Percentiles rank a stretch among this genome's conserved stretches.
Evolutionary conservation across 2,329 filamentous ascomycete genomes (phyloP).

Genomic region (Venturia pyrina): DNA sequence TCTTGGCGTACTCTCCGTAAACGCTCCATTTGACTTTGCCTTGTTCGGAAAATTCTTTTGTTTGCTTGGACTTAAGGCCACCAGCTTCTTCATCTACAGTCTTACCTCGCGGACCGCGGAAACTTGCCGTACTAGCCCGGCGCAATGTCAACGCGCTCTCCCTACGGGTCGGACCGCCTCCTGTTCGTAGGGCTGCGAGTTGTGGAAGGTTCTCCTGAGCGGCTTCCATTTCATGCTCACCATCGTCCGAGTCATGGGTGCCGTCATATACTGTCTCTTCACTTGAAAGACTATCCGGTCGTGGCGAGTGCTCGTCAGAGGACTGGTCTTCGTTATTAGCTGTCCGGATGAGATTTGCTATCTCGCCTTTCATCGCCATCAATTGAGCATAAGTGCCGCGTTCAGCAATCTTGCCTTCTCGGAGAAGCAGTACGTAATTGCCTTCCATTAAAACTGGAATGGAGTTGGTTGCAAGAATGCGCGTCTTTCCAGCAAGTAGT

Average conservation of each 20-base stretch:
- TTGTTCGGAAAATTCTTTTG: slow-evolving; percentile 82
- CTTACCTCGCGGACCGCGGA: slow-evolving; percentile 76
- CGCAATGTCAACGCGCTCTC: slow-evolving; percentile 70
- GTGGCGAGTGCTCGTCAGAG: neutral
- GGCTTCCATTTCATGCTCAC: slow-evolving; percentile 42
- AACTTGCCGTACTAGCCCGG: slow-evolving; percentile 84
- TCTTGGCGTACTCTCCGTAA: slow-evolving; percentile 88
- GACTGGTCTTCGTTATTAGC: slow-evolving; percentile 46
- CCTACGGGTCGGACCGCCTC: slow-evolving; percentile 46
- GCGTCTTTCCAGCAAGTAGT: slow-evolving; percentile 73
- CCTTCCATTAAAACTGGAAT: slow-evolving; percentile 85
- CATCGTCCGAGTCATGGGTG: slow-evolving; percentile 36
- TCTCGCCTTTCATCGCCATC: slow-evolving; percentile 86
- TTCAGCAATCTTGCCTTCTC: slow-evolving; percentile 74
- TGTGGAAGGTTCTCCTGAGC: slow-evolving; percentile 64
- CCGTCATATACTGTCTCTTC: slow-evolving; percentile 40
- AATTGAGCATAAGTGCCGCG: slow-evolving; percentile 84
- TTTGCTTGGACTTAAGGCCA: slow-evolving; percentile 65
- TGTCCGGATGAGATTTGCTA: slow-evolving; percentile 73
- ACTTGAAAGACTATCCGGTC: slow-evolving; percentile 13
- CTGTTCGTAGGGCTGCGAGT: slow-evolving; percentile 60
- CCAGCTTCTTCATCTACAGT: slow-evolving; percentile 72
- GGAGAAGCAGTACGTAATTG: slow-evolving; percentile 76
- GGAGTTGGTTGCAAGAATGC: slow-evolving; percentile 88
- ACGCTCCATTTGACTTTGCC: slow-evolving; percentile 98